A percentile compares a stretch with the other conserved stretches of the same genome.
These are phyloP conservation scores for Yamadazyma sp. DNA, from an alignment of 1,139 yeast species.

Conservation along the genomic window DNA sequence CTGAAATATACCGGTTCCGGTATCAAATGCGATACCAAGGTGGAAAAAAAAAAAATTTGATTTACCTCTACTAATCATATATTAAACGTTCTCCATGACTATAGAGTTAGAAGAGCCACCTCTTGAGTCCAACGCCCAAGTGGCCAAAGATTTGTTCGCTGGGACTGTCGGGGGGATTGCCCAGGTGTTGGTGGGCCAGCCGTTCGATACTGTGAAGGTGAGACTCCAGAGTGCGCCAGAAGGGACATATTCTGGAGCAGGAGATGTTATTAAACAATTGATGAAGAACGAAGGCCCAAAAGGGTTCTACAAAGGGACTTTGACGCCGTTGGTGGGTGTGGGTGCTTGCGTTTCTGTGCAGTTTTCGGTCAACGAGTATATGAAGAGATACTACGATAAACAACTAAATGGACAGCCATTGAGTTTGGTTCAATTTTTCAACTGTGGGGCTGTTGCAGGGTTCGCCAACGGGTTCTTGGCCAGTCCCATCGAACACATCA, in stretches of 20 bases:
- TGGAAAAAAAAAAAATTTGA: constrained; percentile 7
- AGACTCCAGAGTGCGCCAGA: constrained; percentile 83
- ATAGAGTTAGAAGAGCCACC: constrained; percentile 51
- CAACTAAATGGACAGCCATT: constrained; percentile 41
- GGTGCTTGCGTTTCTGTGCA: constrained; percentile 90
- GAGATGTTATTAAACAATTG: constrained; percentile 72
- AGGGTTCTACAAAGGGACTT: constrained; percentile 89
- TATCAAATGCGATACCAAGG: constrained; percentile 1
- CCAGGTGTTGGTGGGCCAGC: constrained; percentile 94
- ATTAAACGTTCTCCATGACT: constrained; percentile 33
- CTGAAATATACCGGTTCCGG: constrained; percentile 2
- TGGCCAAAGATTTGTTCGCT: constrained; percentile 77
- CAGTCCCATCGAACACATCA: constrained; percentile 88
- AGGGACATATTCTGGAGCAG: constrained; percentile 71
- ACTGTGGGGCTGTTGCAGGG: constrained; percentile 87
- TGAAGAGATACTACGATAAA: constrained; percentile 72
- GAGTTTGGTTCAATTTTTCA: constrained; percentile 60
- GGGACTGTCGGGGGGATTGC: constrained; percentile 95
- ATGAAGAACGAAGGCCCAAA: constrained; percentile 70
- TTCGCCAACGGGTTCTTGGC: constrained; percentile 85
- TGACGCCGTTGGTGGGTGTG: constrained; percentile 82
- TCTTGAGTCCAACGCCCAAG: constrained; percentile 49
- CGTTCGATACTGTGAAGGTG: constrained; percentile 89
- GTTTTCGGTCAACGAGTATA: constrained; percentile 84
- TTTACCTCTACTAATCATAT: too few relatives aligned